These are phyloP conservation scores for Podaxis mareebaensis DNA, from an alignment of 768 basidiomycete species.

Conservation along the genomic window DNA sequence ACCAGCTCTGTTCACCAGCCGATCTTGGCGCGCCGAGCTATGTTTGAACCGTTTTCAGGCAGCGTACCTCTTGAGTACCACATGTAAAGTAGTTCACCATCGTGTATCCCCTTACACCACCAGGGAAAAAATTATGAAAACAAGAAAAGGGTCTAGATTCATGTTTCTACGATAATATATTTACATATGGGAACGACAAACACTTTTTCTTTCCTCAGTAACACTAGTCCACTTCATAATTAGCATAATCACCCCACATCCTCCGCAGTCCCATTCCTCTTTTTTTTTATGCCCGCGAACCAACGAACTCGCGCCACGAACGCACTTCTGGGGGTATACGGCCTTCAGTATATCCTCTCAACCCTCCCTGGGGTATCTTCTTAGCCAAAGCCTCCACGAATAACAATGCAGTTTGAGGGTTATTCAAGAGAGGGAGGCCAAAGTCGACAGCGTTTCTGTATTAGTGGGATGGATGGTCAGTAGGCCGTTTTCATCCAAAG, in stretches of 20 bases:
- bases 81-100: too few species aligned
- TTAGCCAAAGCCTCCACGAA: slow-evolving; percentile 87
- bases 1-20: slow-evolving; percentile 48
- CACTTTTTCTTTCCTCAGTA: neutral
- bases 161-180: neutral
- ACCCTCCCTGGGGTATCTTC: slow-evolving; percentile 80
- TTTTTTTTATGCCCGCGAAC: slow-evolving; percentile 54
- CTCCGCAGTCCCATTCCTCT: slow-evolving; percentile 3
- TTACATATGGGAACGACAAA: neutral
- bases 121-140: neutral
- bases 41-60: neutral
- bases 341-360: slow-evolving; percentile 82
- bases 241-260: neutral
- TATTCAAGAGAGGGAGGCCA: slow-evolving; percentile 88
- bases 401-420: slow-evolving; percentile 83
- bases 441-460: slow-evolving; percentile 93
- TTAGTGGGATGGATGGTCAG: slow-evolving; percentile 8
- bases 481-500: slow-evolving; percentile 5
- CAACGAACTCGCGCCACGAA: slow-evolving; percentile 91
- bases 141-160: neutral
- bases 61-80: too few species aligned
- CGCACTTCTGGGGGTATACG: slow-evolving; percentile 87
- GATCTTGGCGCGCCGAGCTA: slow-evolving; percentile 34
- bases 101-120: too few species aligned
- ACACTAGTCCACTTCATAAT: neutral